Conservation (phyloP, 192 early-diverging fungal species). For the Linnemannia schmuckeri region DNA sequence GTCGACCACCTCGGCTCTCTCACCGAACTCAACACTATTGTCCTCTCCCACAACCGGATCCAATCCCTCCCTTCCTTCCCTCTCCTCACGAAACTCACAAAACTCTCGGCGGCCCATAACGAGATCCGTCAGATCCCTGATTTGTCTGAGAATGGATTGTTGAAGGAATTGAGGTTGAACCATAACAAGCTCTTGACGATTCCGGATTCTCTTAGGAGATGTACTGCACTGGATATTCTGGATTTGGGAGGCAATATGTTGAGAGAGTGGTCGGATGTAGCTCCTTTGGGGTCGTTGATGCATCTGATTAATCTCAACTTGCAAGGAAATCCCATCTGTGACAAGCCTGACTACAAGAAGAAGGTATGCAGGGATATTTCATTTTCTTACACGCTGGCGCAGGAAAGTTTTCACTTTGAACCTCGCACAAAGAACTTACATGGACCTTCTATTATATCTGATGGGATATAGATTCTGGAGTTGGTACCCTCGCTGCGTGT, state of each 20-base stretch:
- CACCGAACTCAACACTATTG: conserved; percentile 78
- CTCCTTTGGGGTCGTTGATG: conserved; percentile 62
- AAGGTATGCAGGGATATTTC: conserved; percentile 55
- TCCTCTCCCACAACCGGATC: conserved; percentile 86
- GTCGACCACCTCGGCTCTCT: conserved; percentile 76
- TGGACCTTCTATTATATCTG: neutral
- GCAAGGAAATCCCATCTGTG: conserved; percentile 75
- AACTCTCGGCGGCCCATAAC: conserved; percentile 85
- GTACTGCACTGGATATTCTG: conserved; percentile 73
- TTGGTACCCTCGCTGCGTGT: conserved; percentile 75
- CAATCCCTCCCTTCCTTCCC: conserved; percentile 68
- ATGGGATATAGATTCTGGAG: conserved; percentile 58
- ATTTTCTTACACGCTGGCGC: neutral
- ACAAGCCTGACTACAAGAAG: conserved; percentile 65
- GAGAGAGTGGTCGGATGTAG: conserved; percentile 71
- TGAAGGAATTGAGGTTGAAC: conserved; percentile 82
- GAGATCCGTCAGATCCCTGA: conserved; percentile 75
- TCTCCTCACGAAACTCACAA: conserved; percentile 72
- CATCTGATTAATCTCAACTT: conserved; percentile 76
- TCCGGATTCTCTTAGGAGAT: conserved; percentile 67
- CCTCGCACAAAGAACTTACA: neutral
- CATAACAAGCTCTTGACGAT: conserved; percentile 79
- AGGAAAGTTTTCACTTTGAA: too few species aligned
- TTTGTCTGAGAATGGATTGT: conserved; percentile 63
- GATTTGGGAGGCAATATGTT: conserved; percentile 83